Conservation (phyloP, 2,329 filamentous ascomycete species). For the Penicillium concentricum region DNA sequence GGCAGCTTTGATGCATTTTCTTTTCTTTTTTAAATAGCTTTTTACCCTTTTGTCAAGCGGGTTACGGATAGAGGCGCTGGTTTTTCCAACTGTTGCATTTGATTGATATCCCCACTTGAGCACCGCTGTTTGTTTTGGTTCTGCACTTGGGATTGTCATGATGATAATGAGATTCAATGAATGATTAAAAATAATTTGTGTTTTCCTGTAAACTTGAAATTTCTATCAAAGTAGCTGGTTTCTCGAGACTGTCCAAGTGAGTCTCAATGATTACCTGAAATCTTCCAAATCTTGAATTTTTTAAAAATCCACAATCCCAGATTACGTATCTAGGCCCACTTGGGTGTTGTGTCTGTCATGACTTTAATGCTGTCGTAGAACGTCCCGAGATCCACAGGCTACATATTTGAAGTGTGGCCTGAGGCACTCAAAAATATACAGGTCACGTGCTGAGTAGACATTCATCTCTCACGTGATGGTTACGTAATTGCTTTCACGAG, state of each 20-base stretch:
- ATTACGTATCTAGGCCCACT: neutral
- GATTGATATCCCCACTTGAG: conserved; percentile 28
- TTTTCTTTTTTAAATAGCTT: conserved; percentile 13
- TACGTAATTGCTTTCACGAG: neutral
- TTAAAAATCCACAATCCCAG: too few species aligned
- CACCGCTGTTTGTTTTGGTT: conserved; percentile 17
- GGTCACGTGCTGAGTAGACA: neutral
- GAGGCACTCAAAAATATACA: neutral
- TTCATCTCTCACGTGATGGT: neutral
- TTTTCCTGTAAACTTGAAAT: neutral
- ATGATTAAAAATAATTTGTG: conserved; percentile 12
- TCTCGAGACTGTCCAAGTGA: neutral
- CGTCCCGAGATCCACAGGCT: too few species aligned
- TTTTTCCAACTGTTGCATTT: conserved; percentile 23
- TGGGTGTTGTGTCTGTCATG: neutral
- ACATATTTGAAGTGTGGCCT: neutral
- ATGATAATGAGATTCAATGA: conserved; percentile 29
- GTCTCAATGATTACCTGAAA: too few species aligned
- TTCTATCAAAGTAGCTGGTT: neutral
- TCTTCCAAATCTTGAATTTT: too few species aligned
- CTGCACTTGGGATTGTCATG: conserved; percentile 21
- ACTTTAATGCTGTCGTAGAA: neutral
- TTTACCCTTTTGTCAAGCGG: conserved; percentile 23
- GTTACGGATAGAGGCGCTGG: conserved; percentile 35
- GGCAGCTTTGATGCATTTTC: conserved; percentile 22